Conservation (phyloP, 129 eudicot genomes). For the Saposhnikovia divaricata region DNA sequence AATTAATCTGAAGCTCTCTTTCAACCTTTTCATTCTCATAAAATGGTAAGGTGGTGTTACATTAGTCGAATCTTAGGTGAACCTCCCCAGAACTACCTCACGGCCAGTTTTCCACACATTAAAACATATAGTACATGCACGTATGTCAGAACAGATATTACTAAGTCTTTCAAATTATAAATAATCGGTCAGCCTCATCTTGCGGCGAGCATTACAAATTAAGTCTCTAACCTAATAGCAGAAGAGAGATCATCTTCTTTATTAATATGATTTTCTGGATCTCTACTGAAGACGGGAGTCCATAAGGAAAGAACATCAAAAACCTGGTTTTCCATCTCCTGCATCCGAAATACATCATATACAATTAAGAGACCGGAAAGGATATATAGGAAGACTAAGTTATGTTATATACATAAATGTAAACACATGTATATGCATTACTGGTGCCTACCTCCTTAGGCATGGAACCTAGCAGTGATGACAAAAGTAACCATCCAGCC, state of each 20-base stretch:
- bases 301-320: constrained; percentile 93
- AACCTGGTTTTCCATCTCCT: constrained; percentile 96
- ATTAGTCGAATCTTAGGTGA: not conserved
- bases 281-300: constrained; percentile 63
- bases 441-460: constrained; percentile 66
- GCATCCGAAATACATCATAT: constrained; percentile 21
- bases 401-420: not conserved
- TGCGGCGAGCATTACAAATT: not conserved
- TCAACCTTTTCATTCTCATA: not conserved
- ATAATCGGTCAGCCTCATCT: not conserved
- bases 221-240: constrained; percentile 49
- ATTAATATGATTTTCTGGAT: constrained; percentile 39
- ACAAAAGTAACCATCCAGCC: constrained; percentile 92
- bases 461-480: constrained; percentile 84
- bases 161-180: not conserved
- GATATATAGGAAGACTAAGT: not conserved
- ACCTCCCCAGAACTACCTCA: not conserved
- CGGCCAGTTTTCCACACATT: not conserved
- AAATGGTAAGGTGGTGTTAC: not conserved
- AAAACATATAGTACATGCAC: not conserved
- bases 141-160: not conserved
- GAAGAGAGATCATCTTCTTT: constrained; percentile 46
- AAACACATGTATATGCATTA: not conserved
- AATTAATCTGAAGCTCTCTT: not conserved
- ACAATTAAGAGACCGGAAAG: constrained; percentile 21